These are phyloP conservation scores for Coelastrella sp. DNA, from an alignment of 139 green algal genomes.

Conservation along the genomic window DNA sequence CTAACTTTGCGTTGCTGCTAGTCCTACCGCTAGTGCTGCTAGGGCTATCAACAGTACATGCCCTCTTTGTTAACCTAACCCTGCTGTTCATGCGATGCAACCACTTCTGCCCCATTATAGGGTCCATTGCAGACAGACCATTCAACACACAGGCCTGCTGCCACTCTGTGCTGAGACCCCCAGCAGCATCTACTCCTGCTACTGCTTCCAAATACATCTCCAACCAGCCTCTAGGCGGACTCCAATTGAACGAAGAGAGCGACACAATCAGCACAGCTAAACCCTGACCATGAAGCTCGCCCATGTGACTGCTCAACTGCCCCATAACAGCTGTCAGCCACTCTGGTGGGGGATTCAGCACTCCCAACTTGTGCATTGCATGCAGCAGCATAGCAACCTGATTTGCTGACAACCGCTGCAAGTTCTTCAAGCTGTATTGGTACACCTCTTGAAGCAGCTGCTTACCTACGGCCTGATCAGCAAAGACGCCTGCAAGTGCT, in stretches of 20 bases:
- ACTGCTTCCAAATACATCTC: neutral
- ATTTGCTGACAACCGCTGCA: neutral
- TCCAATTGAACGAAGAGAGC: conserved; percentile 12
- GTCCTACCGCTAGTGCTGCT: no score
- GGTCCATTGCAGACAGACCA: neutral
- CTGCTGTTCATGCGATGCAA: conserved; percentile 3
- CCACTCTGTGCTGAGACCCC: neutral
- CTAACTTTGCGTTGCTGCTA: no score
- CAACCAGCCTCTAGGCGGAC: neutral
- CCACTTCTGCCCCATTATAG: neutral
- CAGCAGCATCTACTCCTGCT: neutral
- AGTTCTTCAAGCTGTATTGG: neutral
- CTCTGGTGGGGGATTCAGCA: neutral
- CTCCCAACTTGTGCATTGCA: conserved; percentile 13
- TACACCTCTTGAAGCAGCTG: conserved; percentile 15
- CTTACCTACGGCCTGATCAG: neutral
- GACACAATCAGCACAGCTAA: conserved; percentile 10
- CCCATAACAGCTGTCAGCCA: neutral
- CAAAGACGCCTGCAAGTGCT: neutral
- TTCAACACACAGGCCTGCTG: conserved; percentile 7
- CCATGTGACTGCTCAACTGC: neutral
- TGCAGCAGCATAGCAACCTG: conserved; percentile 11
- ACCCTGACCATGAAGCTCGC: neutral
- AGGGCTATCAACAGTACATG: no score
- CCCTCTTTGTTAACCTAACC: neutral